Base-by-base conservation (phyloP, 176 grass and related monocot species). In the Zizania latifolia region DNA sequence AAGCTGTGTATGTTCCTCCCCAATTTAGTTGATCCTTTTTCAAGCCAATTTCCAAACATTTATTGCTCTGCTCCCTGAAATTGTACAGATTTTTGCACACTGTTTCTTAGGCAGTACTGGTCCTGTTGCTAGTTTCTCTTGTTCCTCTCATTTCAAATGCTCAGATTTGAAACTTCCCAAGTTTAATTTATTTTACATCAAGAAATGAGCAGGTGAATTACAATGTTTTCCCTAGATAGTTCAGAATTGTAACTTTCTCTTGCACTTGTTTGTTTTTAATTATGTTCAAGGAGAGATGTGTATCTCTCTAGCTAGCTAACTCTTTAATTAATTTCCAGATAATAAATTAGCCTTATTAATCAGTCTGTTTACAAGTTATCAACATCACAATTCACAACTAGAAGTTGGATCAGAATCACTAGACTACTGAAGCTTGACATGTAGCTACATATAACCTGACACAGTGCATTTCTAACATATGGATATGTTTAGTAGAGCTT, bases 21-120 rank as follows among this genome's bases (percentile, higher is more conserved):
- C 13, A 10, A 62, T 54, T 31, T 83, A 33, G 60, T 21, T 26
- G 23, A 57, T 22, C 53, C 51, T 61, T 77, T 43, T 16, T 27
- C 58, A 35, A 40, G 11, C 22, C 63, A 3, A 30, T 79, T 79
- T 58, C n/a, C 7, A 4, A 3, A 29, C 55, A 79, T 58, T 68
- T 69, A 70, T 59, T 79, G 77, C 63, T 57, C 45, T 79, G 77
- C 65, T 58, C 19, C 45, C 19, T 27, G 45, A 69, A 22, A 26
- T 45, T 34, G 58, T 69, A 63, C 26, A 41, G 43, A 79, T 33
- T 79, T 44, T 22, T 8, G 36, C 31, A 24, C 26, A 59, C 50
- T 79, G 77, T 34, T 79, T 43, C 19, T n/a, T 58, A 58, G 64
- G 46, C 15, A 66, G 32, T 50, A 4, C 39, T 33, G 13, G 7